phyloP scores from a whole-genome alignment of 2,329 filamentous ascomycete species.

The Pyricularia pennisetigena region DNA sequence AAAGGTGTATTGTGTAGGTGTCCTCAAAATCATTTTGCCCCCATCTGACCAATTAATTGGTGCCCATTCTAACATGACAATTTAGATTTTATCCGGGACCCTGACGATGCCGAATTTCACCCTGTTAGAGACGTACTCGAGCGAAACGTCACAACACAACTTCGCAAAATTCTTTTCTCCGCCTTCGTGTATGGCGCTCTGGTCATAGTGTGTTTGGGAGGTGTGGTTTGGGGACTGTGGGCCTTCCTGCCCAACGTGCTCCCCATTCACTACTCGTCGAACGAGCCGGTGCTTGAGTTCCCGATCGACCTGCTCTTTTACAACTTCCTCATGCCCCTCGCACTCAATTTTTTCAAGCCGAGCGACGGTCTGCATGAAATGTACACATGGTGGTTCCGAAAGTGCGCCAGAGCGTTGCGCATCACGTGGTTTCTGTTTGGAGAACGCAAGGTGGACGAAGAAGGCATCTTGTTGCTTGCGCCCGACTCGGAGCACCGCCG shows the following conservation, averaged over 20 bases:
- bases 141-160: slow-evolving; percentile 80
- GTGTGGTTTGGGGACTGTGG: slow-evolving; percentile 87
- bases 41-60: too few species aligned
- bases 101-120: slow-evolving; percentile 96
- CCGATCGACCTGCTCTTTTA: slow-evolving; percentile 91
- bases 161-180: slow-evolving; percentile 93
- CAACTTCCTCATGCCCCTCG: slow-evolving; percentile 88
- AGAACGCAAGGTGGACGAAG: slow-evolving; percentile 70
- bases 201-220: slow-evolving; percentile 86
- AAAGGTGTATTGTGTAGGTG: slow-evolving; percentile 80
- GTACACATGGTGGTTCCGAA: slow-evolving; percentile 95
- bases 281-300: slow-evolving; percentile 87
- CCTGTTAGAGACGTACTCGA: slow-evolving; percentile 95
- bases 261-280: slow-evolving; percentile 88
- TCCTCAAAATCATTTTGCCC: slow-evolving; percentile 6
- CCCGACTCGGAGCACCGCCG: slow-evolving; percentile 19
- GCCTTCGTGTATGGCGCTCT: slow-evolving; percentile 91
- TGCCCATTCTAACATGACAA: not conserved
- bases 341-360: slow-evolving; percentile 75
- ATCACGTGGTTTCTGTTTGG: slow-evolving; percentile 92
- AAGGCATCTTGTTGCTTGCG: slow-evolving; percentile 52
- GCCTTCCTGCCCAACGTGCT: slow-evolving; percentile 60
- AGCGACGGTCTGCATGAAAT: slow-evolving; percentile 74
- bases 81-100: slow-evolving; percentile 88
- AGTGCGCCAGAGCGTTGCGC: slow-evolving; percentile 68